A percentile compares a stretch with the other conserved stretches of the same genome.
These are phyloP conservation scores for Pelargonium cotyledonis DNA, from an alignment of 441 rosid genomes.

Conservation along the genomic window DNA sequence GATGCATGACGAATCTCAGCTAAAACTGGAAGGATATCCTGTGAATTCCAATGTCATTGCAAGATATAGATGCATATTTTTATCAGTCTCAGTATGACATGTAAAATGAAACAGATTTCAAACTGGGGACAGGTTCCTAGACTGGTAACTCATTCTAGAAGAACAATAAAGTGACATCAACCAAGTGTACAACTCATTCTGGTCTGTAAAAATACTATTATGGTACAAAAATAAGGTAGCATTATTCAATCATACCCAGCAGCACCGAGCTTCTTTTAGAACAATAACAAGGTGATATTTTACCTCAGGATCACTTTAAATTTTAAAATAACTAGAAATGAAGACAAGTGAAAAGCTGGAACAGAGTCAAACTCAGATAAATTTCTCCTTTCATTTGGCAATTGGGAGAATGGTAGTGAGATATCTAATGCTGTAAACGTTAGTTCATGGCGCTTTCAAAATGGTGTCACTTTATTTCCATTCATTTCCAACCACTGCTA, in stretches of 20 bases:
- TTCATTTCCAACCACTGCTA: not conserved
- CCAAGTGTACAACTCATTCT: slow-evolving; percentile 5
- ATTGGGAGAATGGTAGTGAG: not conserved
- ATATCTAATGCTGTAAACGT: not conserved
- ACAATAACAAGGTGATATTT: not conserved
- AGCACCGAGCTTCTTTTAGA: not conserved
- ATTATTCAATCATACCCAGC: not conserved
- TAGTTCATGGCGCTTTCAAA: not conserved
- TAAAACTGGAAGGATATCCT: slow-evolving; percentile 85
- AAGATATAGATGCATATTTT: not conserved
- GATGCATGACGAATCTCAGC: slow-evolving; percentile 69
- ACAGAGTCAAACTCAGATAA: not conserved
- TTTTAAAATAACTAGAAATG: slow-evolving; percentile 1
- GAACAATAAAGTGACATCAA: not conserved
- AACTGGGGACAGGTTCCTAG: not conserved
- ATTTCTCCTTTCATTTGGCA: not conserved
- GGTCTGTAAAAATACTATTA: not conserved
- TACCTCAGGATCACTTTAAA: not conserved
- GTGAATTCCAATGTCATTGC: slow-evolving; percentile 21
- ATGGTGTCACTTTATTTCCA: not conserved
- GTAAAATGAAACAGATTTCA: not conserved
- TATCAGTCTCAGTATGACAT: not conserved
- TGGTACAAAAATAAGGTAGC: not conserved
- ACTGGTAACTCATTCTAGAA: not conserved
- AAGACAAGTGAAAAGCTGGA: not conserved